phyloP scores from a whole-genome alignment of 2,329 filamentous ascomycete genomes.

The Alternaria tenuissima region DNA sequence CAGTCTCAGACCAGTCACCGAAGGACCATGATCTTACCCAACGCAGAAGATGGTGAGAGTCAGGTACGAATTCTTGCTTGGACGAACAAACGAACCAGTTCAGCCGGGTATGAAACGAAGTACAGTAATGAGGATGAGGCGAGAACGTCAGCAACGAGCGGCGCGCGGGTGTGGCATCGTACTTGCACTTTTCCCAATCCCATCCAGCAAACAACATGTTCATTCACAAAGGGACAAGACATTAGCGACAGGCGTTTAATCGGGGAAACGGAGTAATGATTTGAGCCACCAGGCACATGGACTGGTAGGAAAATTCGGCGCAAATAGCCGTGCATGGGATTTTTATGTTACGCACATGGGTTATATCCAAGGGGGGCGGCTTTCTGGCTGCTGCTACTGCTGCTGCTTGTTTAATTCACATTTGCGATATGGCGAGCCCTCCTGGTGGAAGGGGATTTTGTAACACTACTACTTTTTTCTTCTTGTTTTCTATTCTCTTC shows the following conservation, averaged over 20 bases:
- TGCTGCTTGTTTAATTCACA: too few species aligned
- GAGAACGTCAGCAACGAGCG: slow-evolving; percentile 19
- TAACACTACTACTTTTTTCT: slow-evolving; percentile 9
- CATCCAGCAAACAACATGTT: slow-evolving; percentile 11
- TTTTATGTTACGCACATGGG: slow-evolving; percentile 4
- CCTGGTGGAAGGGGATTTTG: slow-evolving; percentile 13
- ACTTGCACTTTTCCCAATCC: slow-evolving; percentile 11
- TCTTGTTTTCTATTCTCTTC: neutral
- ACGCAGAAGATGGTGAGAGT: slow-evolving; percentile 13
- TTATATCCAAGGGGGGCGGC: neutral
- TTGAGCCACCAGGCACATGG: slow-evolving; percentile 20
- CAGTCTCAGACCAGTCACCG: slow-evolving; percentile 37
- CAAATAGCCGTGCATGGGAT: slow-evolving; percentile 1
- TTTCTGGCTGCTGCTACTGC: neutral
- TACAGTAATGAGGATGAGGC: slow-evolving; percentile 37
- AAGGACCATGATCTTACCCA: slow-evolving; percentile 23
- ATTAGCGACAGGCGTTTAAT: slow-evolving; percentile 29
- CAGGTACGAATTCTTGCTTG: slow-evolving; percentile 10
- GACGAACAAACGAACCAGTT: slow-evolving; percentile 11
- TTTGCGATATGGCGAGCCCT: slow-evolving; percentile 5
- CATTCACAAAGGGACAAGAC: slow-evolving; percentile 8
- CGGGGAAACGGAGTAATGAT: slow-evolving; percentile 14
- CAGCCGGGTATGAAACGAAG: slow-evolving; percentile 19
- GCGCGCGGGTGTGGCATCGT: slow-evolving; percentile 12
- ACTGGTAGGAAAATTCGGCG: slow-evolving; percentile 4